phyloP scores from a whole-genome alignment of 768 basidiomycete genomes.

The Asterophora lycoperdoides region DNA sequence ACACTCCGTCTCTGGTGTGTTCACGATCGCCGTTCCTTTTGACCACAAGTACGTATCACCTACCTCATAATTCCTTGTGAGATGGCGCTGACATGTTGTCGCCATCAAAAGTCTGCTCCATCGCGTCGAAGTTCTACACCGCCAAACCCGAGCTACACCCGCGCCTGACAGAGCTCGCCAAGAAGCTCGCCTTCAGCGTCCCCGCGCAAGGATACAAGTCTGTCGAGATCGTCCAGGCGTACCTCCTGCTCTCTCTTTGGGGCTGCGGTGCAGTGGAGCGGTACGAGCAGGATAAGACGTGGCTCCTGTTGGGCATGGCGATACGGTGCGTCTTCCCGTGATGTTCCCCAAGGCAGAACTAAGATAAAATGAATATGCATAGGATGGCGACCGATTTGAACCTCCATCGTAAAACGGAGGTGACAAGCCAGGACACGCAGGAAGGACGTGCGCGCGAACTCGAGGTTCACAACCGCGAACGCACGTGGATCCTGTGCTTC shows the following conservation, averaged over 20 bases:
- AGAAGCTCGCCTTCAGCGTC: constrained; percentile 83
- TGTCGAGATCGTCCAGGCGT: constrained; percentile 95
- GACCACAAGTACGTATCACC: constrained; percentile 71
- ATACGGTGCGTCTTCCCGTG: constrained; percentile 57
- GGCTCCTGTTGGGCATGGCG: constrained; percentile 84
- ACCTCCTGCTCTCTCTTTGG: constrained; percentile 83
- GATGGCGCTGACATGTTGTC: not conserved
- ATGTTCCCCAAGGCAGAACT: too few relatives aligned
- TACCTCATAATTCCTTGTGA: constrained; percentile 2
- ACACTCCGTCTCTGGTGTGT: constrained; percentile 91
- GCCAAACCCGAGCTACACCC: constrained; percentile 78
- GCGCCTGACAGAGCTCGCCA: constrained; percentile 74
- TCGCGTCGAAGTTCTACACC: constrained; percentile 86
- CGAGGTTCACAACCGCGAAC: constrained; percentile 90
- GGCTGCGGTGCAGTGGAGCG: constrained; percentile 93
- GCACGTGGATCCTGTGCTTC: constrained; percentile 91
- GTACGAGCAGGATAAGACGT: constrained; percentile 95
- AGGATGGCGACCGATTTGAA: constrained; percentile 97
- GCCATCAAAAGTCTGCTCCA: constrained; percentile 73
- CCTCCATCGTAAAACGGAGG: constrained; percentile 80
- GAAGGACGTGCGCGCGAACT: constrained; percentile 75
- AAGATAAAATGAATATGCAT: constrained; percentile 2
- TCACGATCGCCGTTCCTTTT: constrained; percentile 92
- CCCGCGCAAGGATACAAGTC: constrained; percentile 87
- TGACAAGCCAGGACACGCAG: constrained; percentile 59